phyloP scores from a whole-genome alignment of 2,329 filamentous ascomycete species.

The Botrytis paeoniae region DNA sequence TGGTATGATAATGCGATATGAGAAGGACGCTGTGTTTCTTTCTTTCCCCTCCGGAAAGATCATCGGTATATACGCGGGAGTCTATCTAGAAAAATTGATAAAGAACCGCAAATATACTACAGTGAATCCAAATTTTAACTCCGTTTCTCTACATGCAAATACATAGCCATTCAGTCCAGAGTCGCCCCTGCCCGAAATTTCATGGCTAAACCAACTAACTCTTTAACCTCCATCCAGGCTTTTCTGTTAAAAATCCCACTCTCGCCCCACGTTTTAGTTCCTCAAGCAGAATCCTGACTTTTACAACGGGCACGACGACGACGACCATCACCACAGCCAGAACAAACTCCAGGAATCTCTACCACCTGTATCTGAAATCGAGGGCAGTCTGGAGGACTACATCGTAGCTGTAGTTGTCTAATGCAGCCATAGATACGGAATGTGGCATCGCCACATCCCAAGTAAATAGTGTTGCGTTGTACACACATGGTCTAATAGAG shows the following conservation, averaged over 20 bases:
- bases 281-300: background rate
- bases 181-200: background rate
- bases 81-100: background rate
- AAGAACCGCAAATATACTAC: background rate
- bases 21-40: background rate
- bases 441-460: background rate
- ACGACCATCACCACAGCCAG: background rate
- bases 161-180: background rate
- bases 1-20: background rate
- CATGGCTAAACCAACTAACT: background rate
- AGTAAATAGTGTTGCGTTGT: background rate
- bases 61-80: too few relatives aligned
- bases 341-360: background rate
- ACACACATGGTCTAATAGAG: background rate
- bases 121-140: too few relatives aligned
- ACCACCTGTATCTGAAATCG: background rate
- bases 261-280: fast-evolving
- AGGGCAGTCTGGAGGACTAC: background rate
- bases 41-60: too few relatives aligned
- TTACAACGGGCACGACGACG: background rate
- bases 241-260: background rate
- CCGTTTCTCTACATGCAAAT: background rate
- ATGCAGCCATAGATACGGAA: background rate
- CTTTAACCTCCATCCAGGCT: background rate
- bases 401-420: background rate